Evolutionary conservation across 768 basidiomycete species (phyloP).

Genomic region (Lepiota brunneoincarnata): DNA sequence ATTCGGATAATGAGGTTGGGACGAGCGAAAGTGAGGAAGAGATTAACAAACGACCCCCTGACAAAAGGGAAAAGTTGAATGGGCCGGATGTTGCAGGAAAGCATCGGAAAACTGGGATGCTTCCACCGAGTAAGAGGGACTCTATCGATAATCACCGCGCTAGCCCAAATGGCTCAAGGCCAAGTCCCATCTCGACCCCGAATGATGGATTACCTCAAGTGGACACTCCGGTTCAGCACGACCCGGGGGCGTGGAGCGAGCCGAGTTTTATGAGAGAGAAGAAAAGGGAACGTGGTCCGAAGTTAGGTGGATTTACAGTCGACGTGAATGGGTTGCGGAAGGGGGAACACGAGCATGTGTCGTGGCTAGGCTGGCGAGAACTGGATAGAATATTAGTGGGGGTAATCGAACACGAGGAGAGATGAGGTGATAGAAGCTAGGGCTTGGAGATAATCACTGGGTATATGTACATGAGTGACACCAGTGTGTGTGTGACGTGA

Average conservation of each 20-base stretch:
- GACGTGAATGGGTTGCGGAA: not conserved
- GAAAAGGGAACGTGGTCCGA: not conserved
- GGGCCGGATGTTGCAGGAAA: not conserved
- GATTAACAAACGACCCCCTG: not conserved
- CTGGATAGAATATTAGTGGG: conserved; percentile 8
- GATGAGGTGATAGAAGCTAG: not conserved
- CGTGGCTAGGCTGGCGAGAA: conserved; percentile 12
- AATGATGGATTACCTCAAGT: not conserved
- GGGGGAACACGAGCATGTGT: not conserved
- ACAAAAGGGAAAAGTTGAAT: not conserved
- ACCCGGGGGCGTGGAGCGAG: not conserved
- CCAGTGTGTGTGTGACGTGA: not conserved
- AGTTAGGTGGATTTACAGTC: conserved; percentile 2
- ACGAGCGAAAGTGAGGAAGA: not conserved
- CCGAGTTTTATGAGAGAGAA: conserved; percentile 6
- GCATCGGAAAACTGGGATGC: conserved; percentile 3
- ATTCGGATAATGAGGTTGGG: not conserved
- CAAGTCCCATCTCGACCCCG: not conserved
- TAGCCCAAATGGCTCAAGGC: conserved; percentile 1
- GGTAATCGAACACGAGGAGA: conserved; percentile 4
- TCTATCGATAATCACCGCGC: not conserved
- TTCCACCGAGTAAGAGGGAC: conserved; percentile 9
- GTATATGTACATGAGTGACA: not conserved
- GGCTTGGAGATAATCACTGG: not conserved
- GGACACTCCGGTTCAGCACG: conserved; percentile 3